Evolutionary conservation across 2,329 filamentous ascomycete genomes (phyloP).

Genomic region (Cercospora janseana): DNA sequence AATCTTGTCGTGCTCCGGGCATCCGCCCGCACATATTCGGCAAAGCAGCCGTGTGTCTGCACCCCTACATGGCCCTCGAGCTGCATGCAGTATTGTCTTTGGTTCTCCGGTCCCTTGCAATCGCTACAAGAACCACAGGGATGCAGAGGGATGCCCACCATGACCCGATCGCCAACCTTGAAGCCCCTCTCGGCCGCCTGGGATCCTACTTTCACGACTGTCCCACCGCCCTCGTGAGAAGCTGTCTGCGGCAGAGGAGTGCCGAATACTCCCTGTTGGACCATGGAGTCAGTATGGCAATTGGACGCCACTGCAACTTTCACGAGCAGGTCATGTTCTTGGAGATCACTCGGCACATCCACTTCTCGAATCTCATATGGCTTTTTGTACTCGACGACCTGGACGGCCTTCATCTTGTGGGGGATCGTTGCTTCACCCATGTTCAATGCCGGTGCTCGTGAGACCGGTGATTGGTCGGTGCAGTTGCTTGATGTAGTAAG

Average conservation of each 20-base stretch:
- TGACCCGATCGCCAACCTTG: slow-evolving; percentile 54
- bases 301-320: slow-evolving; percentile 60
- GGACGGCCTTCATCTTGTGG: slow-evolving; percentile 49
- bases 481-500: background rate
- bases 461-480: slow-evolving; percentile 12
- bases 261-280: slow-evolving; percentile 50
- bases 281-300: slow-evolving; percentile 63
- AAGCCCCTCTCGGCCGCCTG: slow-evolving; percentile 42
- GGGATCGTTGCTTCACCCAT: slow-evolving; percentile 35
- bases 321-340: slow-evolving; percentile 57
- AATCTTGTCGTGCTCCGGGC: slow-evolving; percentile 47
- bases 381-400: slow-evolving; percentile 53
- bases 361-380: slow-evolving; percentile 56
- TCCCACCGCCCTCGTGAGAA: slow-evolving; percentile 59
- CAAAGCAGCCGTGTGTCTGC: slow-evolving; percentile 54
- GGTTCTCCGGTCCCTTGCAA: slow-evolving; percentile 52
- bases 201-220: slow-evolving; percentile 50
- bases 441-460: background rate
- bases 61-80: slow-evolving; percentile 51
- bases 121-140: slow-evolving; percentile 55
- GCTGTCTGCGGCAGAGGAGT: slow-evolving; percentile 52
- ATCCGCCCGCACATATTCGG: slow-evolving; percentile 57
- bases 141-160: slow-evolving; percentile 55
- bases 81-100: slow-evolving; percentile 54
- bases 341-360: slow-evolving; percentile 48